Conservation (phyloP, 257 asterid genomes). For the Rehmannia glutinosa region DNA sequence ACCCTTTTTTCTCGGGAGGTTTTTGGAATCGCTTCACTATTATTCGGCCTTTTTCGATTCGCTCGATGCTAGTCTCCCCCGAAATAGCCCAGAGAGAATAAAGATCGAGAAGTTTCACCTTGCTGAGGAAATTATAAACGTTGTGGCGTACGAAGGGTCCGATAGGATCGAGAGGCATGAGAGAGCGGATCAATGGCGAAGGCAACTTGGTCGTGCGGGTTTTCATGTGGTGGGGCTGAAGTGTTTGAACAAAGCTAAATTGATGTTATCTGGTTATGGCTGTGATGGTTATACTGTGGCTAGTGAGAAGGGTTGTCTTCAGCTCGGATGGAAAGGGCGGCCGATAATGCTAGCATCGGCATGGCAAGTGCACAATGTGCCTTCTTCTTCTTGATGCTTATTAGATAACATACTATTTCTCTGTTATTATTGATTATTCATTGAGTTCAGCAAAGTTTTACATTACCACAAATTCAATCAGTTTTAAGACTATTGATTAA, state of each 20-base stretch:
- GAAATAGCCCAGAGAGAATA: slow-evolving; percentile 33
- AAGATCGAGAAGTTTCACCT: slow-evolving; percentile 41
- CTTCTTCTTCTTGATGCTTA: too few relatives aligned
- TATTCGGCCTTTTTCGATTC: slow-evolving; percentile 65
- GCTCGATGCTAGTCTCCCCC: slow-evolving; percentile 38
- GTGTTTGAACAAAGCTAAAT: slow-evolving; percentile 30
- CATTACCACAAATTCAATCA: neutral
- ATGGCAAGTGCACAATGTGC: slow-evolving; percentile 35
- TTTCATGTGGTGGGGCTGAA: slow-evolving; percentile 40
- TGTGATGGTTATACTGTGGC: slow-evolving; percentile 42
- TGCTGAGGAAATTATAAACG: slow-evolving; percentile 44
- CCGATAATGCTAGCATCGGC: slow-evolving; percentile 62
- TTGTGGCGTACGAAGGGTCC: slow-evolving; percentile 50
- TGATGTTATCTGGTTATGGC: slow-evolving; percentile 39
- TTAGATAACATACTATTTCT: neutral
- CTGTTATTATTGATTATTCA: neutral
- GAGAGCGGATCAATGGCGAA: slow-evolving; percentile 60
- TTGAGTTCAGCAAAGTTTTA: neutral
- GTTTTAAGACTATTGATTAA: too few relatives aligned
- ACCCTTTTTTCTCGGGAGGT: slow-evolving; percentile 54
- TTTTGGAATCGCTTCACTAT: slow-evolving; percentile 57
- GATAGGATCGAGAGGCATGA: slow-evolving; percentile 54
- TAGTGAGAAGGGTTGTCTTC: slow-evolving; percentile 53
- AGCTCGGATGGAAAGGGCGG: slow-evolving; percentile 73
- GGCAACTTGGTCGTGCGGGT: slow-evolving; percentile 52